Conservation (phyloP, 345 rosid genomes). For the Aquilaria sinensis region DNA sequence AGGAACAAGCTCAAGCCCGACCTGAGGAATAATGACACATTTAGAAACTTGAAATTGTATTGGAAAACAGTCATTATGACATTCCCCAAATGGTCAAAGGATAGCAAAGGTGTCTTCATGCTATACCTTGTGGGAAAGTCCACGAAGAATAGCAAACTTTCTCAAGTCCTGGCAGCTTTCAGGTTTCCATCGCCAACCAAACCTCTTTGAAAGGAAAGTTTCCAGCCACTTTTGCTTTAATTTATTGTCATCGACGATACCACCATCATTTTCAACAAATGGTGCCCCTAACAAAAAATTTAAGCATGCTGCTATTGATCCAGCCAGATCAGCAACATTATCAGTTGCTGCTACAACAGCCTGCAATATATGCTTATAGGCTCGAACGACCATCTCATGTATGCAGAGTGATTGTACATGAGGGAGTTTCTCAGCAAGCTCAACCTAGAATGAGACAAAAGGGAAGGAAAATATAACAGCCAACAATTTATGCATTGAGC, state of each 20-base stretch:
- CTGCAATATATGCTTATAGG: constrained; percentile 86
- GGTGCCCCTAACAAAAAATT: constrained; percentile 73
- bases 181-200: constrained; percentile 66
- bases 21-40: constrained; percentile 40
- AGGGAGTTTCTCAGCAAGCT: constrained; percentile 90
- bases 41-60: constrained; percentile 11
- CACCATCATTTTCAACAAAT: constrained; percentile 35
- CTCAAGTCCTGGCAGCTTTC: constrained; percentile 63
- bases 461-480: not conserved
- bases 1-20: constrained; percentile 90
- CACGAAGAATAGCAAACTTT: constrained; percentile 82
- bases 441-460: constrained; percentile 47
- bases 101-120: not conserved
- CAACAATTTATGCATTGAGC: not conserved
- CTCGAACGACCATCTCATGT: constrained; percentile 94
- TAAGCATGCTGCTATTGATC: constrained; percentile 72
- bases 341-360: constrained; percentile 80
- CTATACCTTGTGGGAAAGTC: constrained; percentile 85
- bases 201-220: constrained; percentile 68
- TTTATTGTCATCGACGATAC: constrained; percentile 34
- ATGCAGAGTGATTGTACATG: constrained; percentile 92
- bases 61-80: constrained; percentile 4
- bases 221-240: constrained; percentile 80
- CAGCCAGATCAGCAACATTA: constrained; percentile 58
- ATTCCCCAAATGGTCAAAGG: constrained; percentile 10